Conservation (phyloP, 306 rosid species). For the Cucumis cinereus region DNA sequence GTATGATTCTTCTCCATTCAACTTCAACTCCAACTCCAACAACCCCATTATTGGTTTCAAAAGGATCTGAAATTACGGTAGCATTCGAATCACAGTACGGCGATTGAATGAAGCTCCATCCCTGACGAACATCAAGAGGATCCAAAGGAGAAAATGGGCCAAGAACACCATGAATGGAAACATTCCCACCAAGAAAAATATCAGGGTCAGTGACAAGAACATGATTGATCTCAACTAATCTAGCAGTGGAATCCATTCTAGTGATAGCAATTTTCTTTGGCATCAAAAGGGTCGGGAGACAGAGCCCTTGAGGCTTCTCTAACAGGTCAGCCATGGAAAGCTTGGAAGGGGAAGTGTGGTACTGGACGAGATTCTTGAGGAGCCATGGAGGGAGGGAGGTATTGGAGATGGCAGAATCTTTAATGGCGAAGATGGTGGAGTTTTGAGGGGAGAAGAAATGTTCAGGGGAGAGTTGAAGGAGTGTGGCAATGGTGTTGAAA, state of each 20-base stretch:
- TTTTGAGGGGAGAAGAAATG: slow-evolving; percentile 30
- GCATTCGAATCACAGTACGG: slow-evolving; percentile 19
- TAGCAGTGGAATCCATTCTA: slow-evolving; percentile 6
- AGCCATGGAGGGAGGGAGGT: slow-evolving; percentile 45
- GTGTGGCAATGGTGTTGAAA: slow-evolving; percentile 40
- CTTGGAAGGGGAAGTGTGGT: slow-evolving; percentile 28
- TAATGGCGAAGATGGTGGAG: slow-evolving; percentile 36
- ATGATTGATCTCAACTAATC: slow-evolving; percentile 41
- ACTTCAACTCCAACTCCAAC: slow-evolving; percentile 13
- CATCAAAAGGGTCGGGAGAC: slow-evolving; percentile 35
- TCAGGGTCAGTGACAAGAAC: slow-evolving; percentile 46
- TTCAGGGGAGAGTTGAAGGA: slow-evolving; percentile 46
- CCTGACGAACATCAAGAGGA: slow-evolving; percentile 18
- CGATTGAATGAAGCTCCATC: slow-evolving; percentile 24
- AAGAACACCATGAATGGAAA: slow-evolving; percentile 56
- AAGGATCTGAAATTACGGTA: slow-evolving; percentile 5
- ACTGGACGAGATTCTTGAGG: slow-evolving; percentile 36
- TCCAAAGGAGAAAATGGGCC: slow-evolving; percentile 35
- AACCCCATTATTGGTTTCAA: slow-evolving; percentile 8
- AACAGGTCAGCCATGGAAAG: slow-evolving; percentile 22
- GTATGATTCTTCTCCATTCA: slow-evolving; percentile 41
- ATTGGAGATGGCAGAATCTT: slow-evolving; percentile 26
- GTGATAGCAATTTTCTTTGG: slow-evolving; percentile 31
- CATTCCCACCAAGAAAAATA: slow-evolving; percentile 25
- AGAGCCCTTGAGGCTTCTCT: slow-evolving; percentile 19